These are phyloP conservation scores for Quercus engelmannii DNA, from an alignment of 306 rosid species.

Conservation along the genomic window DNA sequence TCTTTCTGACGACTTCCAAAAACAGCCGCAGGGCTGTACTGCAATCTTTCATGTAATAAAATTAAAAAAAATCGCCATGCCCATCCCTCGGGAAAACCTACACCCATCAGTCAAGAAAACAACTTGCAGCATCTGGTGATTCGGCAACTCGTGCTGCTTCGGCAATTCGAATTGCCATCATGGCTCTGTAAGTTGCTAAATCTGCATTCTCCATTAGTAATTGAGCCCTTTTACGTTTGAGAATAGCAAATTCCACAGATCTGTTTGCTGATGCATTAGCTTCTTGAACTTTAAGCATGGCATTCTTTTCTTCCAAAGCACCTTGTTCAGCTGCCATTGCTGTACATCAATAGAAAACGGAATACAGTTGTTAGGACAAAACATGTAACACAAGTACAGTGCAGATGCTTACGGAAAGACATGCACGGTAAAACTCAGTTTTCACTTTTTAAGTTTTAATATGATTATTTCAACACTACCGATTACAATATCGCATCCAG, in stretches of 20 bases:
- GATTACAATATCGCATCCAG: background rate
- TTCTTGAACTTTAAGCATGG: conserved; percentile 36
- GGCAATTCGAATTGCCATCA: conserved; percentile 47
- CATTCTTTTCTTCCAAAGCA: conserved; percentile 45
- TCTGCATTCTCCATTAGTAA: conserved; percentile 65
- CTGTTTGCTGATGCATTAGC: conserved; percentile 48
- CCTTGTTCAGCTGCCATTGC: conserved; percentile 47
- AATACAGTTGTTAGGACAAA: background rate
- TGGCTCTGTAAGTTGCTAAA: conserved; percentile 59
- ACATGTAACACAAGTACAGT: background rate
- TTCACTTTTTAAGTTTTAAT: background rate
- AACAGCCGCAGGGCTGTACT: conserved; percentile 29
- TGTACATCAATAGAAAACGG: conserved; percentile 26
- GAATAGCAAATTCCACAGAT: conserved; percentile 44
- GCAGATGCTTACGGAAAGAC: background rate
- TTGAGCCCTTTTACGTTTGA: conserved; percentile 63
- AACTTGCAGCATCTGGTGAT: conserved; percentile 29
- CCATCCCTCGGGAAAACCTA: background rate
- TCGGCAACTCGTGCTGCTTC: conserved; percentile 50
- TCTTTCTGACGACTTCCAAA: conserved; percentile 24
- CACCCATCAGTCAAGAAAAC: conserved; percentile 53
- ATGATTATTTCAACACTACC: background rate
- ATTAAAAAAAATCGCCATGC: background rate
- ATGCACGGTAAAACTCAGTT: background rate
- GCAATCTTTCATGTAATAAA: conserved; percentile 11